phyloP scores from a whole-genome alignment of 2,329 filamentous ascomycete species.

The Colletotrichum lindemuthianum region DNA sequence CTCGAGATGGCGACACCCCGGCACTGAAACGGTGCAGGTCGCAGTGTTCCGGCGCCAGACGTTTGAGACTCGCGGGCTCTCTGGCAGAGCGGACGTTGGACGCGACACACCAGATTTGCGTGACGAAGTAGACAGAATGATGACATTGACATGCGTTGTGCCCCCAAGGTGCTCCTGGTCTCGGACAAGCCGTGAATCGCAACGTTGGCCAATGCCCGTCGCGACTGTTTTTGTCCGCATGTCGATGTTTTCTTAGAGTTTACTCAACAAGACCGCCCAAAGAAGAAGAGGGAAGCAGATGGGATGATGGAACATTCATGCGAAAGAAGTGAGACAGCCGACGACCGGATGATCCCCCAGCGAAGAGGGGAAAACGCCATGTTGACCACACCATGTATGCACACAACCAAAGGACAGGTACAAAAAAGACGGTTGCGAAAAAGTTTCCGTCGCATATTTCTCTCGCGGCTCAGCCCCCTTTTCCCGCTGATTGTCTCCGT shows the following conservation, averaged over 20 bases:
- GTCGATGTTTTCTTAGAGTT: slow-evolving; percentile 12
- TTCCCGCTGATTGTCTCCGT: slow-evolving; percentile 2
- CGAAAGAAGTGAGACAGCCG: slow-evolving; percentile 22
- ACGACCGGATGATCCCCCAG: slow-evolving; percentile 27
- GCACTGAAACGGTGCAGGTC: slow-evolving; percentile 45
- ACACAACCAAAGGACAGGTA: background rate
- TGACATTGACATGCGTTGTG: background rate
- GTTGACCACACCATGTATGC: too few relatives aligned
- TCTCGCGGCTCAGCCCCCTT: slow-evolving; percentile 12
- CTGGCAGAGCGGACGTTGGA: background rate
- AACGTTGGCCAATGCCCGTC: slow-evolving; percentile 27
- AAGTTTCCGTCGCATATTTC: slow-evolving; percentile 18
- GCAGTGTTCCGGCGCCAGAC: slow-evolving; percentile 43
- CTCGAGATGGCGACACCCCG: slow-evolving; percentile 21
- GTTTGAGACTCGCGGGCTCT: slow-evolving; percentile 46
- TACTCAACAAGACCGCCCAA: background rate
- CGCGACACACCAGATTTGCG: background rate
- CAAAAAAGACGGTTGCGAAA: background rate
- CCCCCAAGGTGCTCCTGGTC: slow-evolving; percentile 16
- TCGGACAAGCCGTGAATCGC: slow-evolving; percentile 32
- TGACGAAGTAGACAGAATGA: background rate
- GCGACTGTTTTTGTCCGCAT: slow-evolving; percentile 24
- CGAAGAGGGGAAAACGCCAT: slow-evolving; percentile 9
- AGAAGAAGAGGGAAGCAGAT: background rate
- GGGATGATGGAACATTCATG: slow-evolving; percentile 28